Conservation (phyloP, 441 rosid species). For the Francoa sonchifolia region DNA sequence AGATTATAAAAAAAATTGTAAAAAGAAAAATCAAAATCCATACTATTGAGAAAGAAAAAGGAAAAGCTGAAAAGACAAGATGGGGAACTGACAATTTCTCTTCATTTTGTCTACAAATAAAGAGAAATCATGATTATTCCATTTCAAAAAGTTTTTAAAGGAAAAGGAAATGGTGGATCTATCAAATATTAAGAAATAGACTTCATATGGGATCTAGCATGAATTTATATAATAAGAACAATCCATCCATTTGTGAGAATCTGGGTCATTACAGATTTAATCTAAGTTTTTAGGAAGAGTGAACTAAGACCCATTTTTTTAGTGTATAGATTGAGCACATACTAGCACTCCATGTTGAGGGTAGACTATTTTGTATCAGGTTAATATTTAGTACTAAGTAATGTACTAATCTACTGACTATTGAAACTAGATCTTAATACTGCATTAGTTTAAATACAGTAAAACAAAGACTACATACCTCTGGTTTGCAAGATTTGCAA, state of each 20-base stretch:
- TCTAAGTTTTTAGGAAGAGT: background rate
- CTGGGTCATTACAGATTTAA: background rate
- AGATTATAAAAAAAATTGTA: background rate
- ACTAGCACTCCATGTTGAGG: background rate
- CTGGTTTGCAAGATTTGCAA: constrained; percentile 80
- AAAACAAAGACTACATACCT: constrained; percentile 27
- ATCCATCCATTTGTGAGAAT: background rate
- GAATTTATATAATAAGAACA: background rate
- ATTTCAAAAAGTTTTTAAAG: background rate
- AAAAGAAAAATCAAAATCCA: no score
- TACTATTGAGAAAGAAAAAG: background rate
- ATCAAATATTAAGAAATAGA: constrained; percentile 5
- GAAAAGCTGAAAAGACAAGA: background rate
- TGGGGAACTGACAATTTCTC: background rate
- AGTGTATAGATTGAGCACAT: background rate
- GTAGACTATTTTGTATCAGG: no score
- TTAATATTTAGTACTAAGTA: no score
- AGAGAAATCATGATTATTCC: background rate
- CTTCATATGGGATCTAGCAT: background rate
- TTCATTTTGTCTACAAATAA: no score
- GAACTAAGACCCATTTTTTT: background rate
- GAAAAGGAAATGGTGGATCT: constrained; percentile 10
- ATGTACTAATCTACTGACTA: no score
- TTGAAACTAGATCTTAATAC: no score
- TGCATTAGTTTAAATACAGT: background rate